phyloP scores from a whole-genome alignment of 176 grass and related monocot genomes.

The Eleusine indica region DNA sequence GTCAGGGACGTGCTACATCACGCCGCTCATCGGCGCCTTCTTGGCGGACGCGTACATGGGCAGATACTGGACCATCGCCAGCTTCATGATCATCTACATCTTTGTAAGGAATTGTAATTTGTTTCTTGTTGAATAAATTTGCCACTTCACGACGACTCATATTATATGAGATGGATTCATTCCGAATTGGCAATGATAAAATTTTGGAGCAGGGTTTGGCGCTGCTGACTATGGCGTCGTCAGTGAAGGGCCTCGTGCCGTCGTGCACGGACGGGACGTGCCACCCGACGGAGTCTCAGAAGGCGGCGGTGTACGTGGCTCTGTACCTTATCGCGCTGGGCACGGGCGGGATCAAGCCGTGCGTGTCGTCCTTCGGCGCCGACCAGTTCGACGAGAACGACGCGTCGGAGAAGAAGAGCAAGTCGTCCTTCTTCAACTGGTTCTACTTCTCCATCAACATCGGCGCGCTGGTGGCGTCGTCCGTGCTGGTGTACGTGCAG shows the following conservation, averaged over 20 bases:
- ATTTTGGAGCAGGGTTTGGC: conserved; percentile 53
- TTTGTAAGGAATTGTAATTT: conserved; percentile 21
- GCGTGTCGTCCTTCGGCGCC: conserved; percentile 77
- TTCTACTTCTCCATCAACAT: conserved; percentile 97
- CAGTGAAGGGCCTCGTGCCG: conserved; percentile 59
- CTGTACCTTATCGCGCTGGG: conserved; percentile 78
- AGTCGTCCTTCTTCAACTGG: conserved; percentile 94
- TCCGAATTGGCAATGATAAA: background rate
- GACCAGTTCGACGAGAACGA: conserved; percentile 89
- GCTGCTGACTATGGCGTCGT: conserved; percentile 65
- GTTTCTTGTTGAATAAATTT: background rate
- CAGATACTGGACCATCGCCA: conserved; percentile 71
- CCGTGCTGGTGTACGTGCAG: conserved; percentile 87
- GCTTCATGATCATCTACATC: conserved; percentile 91
- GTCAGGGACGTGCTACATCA: conserved; percentile 76
- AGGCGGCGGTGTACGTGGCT: conserved; percentile 54
- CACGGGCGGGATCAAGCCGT: conserved; percentile 91
- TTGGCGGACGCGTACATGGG: conserved; percentile 85
- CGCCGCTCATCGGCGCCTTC: conserved; percentile 75
- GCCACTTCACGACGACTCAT: background rate
- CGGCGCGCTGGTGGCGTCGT: conserved; percentile 75
- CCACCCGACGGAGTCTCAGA: conserved; percentile 56
- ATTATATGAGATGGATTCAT: too few species aligned
- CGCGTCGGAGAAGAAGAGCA: conserved; percentile 55
- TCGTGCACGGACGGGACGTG: conserved; percentile 45